Evolutionary conservation across 768 basidiomycete species (phyloP), one percentile per base, ranked within the genome.

Genomic region (Kwoniella mangroviensis): DNA sequence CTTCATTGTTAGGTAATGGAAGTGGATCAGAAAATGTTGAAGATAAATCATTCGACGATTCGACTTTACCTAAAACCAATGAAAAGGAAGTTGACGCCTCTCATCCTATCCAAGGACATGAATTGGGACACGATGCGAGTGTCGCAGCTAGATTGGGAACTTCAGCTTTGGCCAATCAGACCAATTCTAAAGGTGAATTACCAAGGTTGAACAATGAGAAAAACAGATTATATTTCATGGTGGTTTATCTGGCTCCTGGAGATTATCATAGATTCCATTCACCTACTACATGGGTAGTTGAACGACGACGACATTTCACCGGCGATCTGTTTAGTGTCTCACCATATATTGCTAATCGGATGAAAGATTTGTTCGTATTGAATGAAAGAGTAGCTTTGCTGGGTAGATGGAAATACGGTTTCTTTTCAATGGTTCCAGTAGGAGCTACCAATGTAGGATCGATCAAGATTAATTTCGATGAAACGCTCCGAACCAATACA

Each of bases 181-280:
- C 76, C 1, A 65, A 67, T 13, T 54, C 59, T 15, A 68, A 66
- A 4, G 28, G 22, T 19, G 72, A 81, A n/a, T 70, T 84, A 83
- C 59, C 63, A 85, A 85, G 9, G 41, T 85, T 84, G 51, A 85
- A 90, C 54, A 88, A 88, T 72, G 88, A 90, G 2, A 93, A 92
- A 15, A 91, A 98, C 79, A 87, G 89, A 19, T 88, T 98, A 24
- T 97, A 89, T 84, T 99, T 98, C 83, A 85, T 91, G 24, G 97
- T 99, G 75, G 91, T 99, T 69, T 99, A 98, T 85, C 91, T 99
- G 65, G 97, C 96, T 0, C 97, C 97, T 1, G 96, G 97, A 1
- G 97, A 99, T 81, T 98, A 98, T 83, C 96, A 99, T 79, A 89
- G 96, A 17, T 99, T 97, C 88, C 97, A 99, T 83, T 91, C 90